Conservation (phyloP, 2,329 filamentous ascomycete genomes). For the Trichoderma koningii region DNA sequence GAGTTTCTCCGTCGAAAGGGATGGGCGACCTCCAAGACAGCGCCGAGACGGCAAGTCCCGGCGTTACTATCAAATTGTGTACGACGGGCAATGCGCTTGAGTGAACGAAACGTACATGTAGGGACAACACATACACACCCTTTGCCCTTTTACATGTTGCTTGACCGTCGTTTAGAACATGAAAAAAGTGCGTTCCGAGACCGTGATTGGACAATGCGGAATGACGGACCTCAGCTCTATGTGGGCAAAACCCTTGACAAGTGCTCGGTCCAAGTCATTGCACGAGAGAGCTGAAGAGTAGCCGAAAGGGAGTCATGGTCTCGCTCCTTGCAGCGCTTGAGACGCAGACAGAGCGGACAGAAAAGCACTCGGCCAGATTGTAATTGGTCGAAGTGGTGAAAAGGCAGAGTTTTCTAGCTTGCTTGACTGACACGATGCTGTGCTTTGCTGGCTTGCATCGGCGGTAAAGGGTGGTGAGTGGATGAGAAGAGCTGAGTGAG, state of each 20-base stretch:
- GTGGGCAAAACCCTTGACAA: neutral
- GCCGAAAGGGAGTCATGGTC: neutral
- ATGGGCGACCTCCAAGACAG: neutral
- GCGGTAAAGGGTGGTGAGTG: too few relatives aligned
- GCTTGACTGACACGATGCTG: neutral
- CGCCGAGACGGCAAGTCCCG: neutral
- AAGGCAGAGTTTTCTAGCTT: too few relatives aligned
- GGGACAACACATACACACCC: neutral
- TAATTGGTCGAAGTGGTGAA: too few relatives aligned
- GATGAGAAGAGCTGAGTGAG: too few relatives aligned
- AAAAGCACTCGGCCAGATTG: too few relatives aligned
- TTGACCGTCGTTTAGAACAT: conserved; percentile 4
- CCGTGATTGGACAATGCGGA: conserved; percentile 12
- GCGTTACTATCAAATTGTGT: too few relatives aligned
- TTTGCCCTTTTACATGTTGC: conserved; percentile 1
- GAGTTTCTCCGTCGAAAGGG: neutral
- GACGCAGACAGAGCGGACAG: too few relatives aligned
- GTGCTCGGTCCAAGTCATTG: neutral
- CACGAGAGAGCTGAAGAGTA: neutral
- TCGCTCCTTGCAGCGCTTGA: too few relatives aligned
- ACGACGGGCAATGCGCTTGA: neutral
- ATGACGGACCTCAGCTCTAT: conserved; percentile 12
- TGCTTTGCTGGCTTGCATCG: conserved; percentile 1
- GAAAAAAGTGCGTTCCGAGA: neutral
- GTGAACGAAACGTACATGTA: neutral